Conservation (phyloP, 345 rosid species). For the Punica granatum region DNA sequence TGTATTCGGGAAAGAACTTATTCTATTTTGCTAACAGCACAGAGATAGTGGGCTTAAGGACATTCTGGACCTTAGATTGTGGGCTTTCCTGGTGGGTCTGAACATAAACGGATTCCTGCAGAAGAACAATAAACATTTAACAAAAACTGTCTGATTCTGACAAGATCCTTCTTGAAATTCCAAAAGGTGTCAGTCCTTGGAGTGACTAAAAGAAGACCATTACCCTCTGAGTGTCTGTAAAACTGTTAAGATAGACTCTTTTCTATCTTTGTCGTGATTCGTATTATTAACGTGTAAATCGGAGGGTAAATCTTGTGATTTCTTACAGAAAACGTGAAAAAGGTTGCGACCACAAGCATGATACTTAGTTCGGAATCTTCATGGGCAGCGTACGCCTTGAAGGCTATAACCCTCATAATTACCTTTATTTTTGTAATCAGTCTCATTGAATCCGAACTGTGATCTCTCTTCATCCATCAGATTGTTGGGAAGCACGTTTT, state of each 20-base stretch:
- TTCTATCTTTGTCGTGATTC: background rate
- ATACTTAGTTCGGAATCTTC: background rate
- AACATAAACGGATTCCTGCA: background rate
- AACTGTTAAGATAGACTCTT: background rate
- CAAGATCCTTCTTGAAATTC: conserved; percentile 3
- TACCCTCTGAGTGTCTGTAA: background rate
- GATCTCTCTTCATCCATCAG: conserved; percentile 3
- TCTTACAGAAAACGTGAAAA: background rate
- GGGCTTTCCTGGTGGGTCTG: background rate
- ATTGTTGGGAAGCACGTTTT: conserved; percentile 12
- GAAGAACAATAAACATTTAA: background rate
- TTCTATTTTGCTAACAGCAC: too few species aligned
- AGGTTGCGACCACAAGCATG: background rate
- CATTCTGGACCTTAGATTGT: background rate
- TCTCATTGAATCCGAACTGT: background rate
- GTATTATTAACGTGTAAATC: background rate
- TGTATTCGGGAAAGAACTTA: too few species aligned
- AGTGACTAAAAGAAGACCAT: background rate
- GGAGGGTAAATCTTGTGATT: background rate
- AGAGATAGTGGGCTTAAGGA: background rate
- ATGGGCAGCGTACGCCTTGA: background rate
- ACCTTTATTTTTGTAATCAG: background rate
- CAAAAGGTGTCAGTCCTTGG: background rate
- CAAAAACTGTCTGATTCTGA: background rate
- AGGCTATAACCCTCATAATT: background rate